phyloP scores from a whole-genome alignment of 352 stramenopile genomes.

The Phytophthora pseudosyringae region DNA sequence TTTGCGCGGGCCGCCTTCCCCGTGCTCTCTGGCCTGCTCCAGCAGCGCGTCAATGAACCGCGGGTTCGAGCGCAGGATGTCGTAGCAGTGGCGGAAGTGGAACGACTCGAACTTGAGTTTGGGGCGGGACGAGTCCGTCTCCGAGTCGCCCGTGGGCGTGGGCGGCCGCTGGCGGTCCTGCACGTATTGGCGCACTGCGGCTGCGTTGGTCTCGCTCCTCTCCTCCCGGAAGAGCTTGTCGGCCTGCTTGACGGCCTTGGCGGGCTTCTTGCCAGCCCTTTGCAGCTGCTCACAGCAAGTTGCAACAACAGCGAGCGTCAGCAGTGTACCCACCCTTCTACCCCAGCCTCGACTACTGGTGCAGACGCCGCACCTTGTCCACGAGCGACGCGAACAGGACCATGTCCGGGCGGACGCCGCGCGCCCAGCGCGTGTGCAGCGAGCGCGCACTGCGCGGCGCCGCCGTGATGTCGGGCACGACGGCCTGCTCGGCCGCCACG shows the following conservation, averaged over 20 bases:
- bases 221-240: conserved; percentile 31
- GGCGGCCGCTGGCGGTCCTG: conserved; percentile 24
- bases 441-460: conserved; percentile 32
- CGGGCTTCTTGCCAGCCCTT: conserved; percentile 24
- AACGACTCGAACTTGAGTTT: conserved; percentile 44
- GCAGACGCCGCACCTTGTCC: conserved; percentile 19
- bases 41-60: conserved; percentile 29
- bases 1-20: conserved; percentile 15
- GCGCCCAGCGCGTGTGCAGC: conserved; percentile 39
- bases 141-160: conserved; percentile 14
- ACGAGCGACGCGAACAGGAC: conserved; percentile 35
- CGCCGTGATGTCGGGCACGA: conserved; percentile 15
- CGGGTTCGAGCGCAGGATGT: conserved; percentile 26
- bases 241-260: conserved; percentile 27
- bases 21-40: conserved; percentile 4
- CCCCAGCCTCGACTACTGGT: neutral
- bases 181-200: conserved; percentile 31
- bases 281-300: conserved; percentile 21
- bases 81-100: conserved; percentile 44
- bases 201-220: conserved; percentile 29
- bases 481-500: conserved; percentile 23
- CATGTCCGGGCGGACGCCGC: conserved; percentile 37
- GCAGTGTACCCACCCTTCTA: neutral
- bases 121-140: conserved; percentile 20
- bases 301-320: conserved; percentile 15